Evolutionary conservation across 768 basidiomycete genomes (phyloP).

Genomic region (Panaeolus cyanescens): DNA sequence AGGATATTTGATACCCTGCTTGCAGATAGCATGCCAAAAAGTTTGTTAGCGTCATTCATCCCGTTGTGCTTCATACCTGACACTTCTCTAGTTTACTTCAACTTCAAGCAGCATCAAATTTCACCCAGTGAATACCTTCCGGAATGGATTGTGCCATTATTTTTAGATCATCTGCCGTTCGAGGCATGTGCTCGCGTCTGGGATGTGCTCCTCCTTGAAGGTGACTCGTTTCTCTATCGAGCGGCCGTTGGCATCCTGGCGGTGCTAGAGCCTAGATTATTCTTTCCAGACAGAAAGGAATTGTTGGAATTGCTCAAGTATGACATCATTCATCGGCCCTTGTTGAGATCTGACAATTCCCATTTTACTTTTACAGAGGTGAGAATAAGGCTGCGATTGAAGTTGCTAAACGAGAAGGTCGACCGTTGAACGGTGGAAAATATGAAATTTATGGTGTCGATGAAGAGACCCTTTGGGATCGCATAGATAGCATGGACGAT

Average conservation of each 20-base stretch:
- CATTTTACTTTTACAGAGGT: constrained; percentile 49
- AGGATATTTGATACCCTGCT: constrained; percentile 92
- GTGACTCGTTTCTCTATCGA: constrained; percentile 88
- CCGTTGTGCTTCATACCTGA: constrained; percentile 3
- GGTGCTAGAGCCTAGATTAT: constrained; percentile 81
- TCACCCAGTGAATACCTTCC: constrained; percentile 83
- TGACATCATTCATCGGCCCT: constrained; percentile 20
- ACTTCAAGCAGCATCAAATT: constrained; percentile 92
- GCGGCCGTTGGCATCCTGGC: constrained; percentile 81
- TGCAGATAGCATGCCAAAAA: constrained; percentile 93
- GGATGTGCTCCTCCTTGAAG: constrained; percentile 87
- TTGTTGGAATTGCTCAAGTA: constrained; percentile 78
- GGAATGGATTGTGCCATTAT: constrained; percentile 81
- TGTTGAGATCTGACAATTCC: constrained; percentile 6
- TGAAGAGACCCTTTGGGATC: constrained; percentile 85
- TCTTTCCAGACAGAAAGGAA: constrained; percentile 84
- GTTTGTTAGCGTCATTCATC: constrained; percentile 41
- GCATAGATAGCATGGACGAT: constrained; percentile 79
- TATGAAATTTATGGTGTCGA: constrained; percentile 88
- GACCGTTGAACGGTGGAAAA: constrained; percentile 63
- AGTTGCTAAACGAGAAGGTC: constrained; percentile 75
- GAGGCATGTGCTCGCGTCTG: constrained; percentile 88
- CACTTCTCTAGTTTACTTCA: constrained; percentile 73
- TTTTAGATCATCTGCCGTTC: constrained; percentile 86
- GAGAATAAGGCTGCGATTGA: constrained; percentile 83